Evolutionary conservation across 257 asterid species (phyloP), one percentile per base, ranked within the genome.

Genomic region (Handroanthus guayacan): DNA sequence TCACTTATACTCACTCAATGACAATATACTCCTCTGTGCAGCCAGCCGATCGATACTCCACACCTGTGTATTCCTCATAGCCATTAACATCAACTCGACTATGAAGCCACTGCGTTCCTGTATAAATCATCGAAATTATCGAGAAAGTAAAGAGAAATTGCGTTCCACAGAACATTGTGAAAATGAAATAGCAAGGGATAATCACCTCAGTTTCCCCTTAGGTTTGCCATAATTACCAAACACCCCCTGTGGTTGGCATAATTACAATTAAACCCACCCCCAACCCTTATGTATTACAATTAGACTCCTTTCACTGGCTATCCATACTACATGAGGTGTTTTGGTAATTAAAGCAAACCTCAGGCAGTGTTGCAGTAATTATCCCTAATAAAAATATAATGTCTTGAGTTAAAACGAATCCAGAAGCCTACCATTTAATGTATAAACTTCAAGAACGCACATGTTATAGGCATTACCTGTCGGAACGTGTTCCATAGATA

Each of bases 31-130:
- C 97, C 89, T 95, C 99, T 0, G 89, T 77, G 80, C 97, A 92
- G 47, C 99, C 99, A 83, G 98, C 94, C 25, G 99, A 91, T 51
- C 95, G 89, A 78, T 88, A 84, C 74, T 95, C 99, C 54, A 82
- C 48, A 44, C 98, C 91, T 80, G 97, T 89, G 81, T 95, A 95
- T 74, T 95, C 99, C 83, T 95, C 99, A 64, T 95, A 95, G 17
- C 98, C 99, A 48, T 82, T 75, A n/a, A 89, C 75, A 73, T 92
- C 99, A 48, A 92, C 88, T 72, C 96, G 89, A 70, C 98, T 87
- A 62, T 93, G 98, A 83, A 95, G 98, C 99, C 99, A 95, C 81
- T 93, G 99, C 73, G 90, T 91, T 83, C 96, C 98, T 95, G 85
- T n/a, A n/a, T 78, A 13, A 81, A 71, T 74, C 62, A 48, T 75